Percentiles rank a stretch among this genome's conserved stretches.
Conservation (phyloP, 345 rosid species). For the Citrus hindsii region DNA sequence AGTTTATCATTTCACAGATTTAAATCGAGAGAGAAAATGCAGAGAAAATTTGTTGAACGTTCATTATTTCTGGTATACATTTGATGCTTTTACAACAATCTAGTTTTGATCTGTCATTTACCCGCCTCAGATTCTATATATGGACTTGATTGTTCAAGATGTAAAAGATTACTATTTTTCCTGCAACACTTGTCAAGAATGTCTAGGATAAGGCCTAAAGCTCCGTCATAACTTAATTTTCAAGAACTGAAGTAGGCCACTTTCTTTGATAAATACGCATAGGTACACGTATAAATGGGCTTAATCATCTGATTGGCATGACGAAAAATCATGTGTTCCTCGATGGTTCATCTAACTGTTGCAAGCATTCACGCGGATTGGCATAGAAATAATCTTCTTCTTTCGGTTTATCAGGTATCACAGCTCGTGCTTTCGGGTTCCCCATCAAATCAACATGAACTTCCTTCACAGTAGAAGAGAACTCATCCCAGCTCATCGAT, state of each 20-base stretch:
- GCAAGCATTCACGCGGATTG: conserved; percentile 90
- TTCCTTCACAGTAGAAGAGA: conserved; percentile 64
- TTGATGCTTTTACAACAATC: conserved; percentile 15
- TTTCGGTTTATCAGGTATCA: conserved; percentile 76
- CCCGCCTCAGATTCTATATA: conserved; percentile 9
- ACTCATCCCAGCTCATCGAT: conserved; percentile 76
- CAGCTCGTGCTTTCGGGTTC: conserved; percentile 54
- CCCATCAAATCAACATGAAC: conserved; percentile 75
- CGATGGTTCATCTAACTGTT: conserved; percentile 65
- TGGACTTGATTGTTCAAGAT: conserved; percentile 13
- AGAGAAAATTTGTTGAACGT: not conserved
- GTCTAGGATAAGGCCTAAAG: conserved; percentile 12
- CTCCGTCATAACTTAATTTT: conserved; percentile 5
- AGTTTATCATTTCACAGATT: not conserved
- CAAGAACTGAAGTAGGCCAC: not conserved
- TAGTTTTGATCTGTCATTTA: no score
- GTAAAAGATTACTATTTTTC: conserved; percentile 3
- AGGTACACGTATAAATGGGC: conserved; percentile 11
- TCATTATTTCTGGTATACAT: not conserved
- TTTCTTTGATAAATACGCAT: conserved; percentile 14
- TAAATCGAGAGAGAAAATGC: not conserved
- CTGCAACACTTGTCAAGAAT: conserved; percentile 10
- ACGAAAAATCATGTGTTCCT: conserved; percentile 33
- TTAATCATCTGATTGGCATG: conserved; percentile 21
- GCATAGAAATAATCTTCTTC: conserved; percentile 96